These are phyloP conservation scores for Mrakia gelida DNA, from an alignment of 768 basidiomycete species.

Conservation along the genomic window DNA sequence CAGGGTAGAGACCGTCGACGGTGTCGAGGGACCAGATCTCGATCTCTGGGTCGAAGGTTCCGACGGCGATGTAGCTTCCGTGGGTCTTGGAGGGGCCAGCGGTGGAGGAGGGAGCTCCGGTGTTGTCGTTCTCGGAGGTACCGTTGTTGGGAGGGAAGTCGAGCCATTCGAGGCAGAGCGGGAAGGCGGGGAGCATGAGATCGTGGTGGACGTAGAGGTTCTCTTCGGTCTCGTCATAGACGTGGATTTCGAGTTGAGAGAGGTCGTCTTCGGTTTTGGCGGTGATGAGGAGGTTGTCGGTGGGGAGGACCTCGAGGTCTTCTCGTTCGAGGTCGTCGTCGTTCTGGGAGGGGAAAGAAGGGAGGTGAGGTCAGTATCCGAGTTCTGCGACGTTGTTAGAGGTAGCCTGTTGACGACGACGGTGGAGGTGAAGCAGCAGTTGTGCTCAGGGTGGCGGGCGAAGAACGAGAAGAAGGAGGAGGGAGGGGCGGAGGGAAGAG, in stretches of 20 bases:
- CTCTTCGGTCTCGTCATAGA: constrained; percentile 79
- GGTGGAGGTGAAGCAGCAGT: not conserved
- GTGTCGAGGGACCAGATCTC: constrained; percentile 97
- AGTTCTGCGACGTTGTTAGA: not conserved
- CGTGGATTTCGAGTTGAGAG: constrained; percentile 90
- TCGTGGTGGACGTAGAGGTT: constrained; percentile 96
- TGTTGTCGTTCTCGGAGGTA: constrained; percentile 21
- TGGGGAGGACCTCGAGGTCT: constrained; percentile 80
- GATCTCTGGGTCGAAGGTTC: constrained; percentile 94
- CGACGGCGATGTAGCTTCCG: constrained; percentile 92
- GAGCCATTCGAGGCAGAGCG: constrained; percentile 98
- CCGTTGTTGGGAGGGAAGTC: constrained; percentile 69
- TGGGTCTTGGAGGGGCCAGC: constrained; percentile 45
- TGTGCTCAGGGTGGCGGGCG: not conserved
- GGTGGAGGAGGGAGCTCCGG: constrained; percentile 27
- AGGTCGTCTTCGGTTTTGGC: constrained; percentile 97
- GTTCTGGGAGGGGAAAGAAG: constrained; percentile 40
- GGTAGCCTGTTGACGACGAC: constrained; percentile 18
- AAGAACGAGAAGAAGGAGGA: not conserved
- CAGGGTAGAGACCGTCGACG: constrained; percentile 90
- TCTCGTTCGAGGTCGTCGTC: constrained; percentile 72
- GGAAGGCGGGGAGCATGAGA: constrained; percentile 93
- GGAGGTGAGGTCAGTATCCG: no score
- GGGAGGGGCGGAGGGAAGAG: not conserved
- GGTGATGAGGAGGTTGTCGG: constrained; percentile 85